Conservation (phyloP, 1,139 yeast genomes). For the Yamadazyma buinensis region DNA sequence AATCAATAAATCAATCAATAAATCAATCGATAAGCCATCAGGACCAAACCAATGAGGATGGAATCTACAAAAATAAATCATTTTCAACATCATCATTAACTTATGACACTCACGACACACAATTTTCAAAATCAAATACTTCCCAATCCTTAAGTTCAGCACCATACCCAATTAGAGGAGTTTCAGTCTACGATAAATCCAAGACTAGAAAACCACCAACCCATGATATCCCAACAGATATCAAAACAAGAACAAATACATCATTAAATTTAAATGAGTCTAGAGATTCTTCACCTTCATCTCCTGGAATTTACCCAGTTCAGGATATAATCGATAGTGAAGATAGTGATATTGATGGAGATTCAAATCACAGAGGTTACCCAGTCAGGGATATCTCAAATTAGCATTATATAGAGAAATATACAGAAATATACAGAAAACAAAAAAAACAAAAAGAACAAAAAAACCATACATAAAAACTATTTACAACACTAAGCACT, state of each 20-base stretch:
- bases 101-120: neutral
- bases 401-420: conserved; percentile 2
- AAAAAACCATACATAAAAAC: too few relatives aligned
- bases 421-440: conserved; percentile 1
- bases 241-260: too few relatives aligned
- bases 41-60: too few relatives aligned
- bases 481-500: too few relatives aligned
- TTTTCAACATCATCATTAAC: neutral
- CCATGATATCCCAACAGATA: too few relatives aligned
- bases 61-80: neutral
- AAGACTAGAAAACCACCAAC: neutral
- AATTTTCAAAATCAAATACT: neutral
- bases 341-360: conserved; percentile 1
- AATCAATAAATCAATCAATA: neutral
- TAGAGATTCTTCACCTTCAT: too few relatives aligned
- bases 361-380: conserved; percentile 9
- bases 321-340: neutral
- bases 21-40: too few relatives aligned
- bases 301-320: neutral
- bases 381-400: conserved; percentile 8
- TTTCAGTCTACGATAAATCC: conserved; percentile 16
- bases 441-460: too few relatives aligned
- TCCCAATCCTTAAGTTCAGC: conserved; percentile 7
- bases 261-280: too few relatives aligned
- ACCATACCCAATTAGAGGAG: conserved; percentile 28